phyloP scores from a whole-genome alignment of 306 rosid genomes.

The Prinsepia uniflora region DNA sequence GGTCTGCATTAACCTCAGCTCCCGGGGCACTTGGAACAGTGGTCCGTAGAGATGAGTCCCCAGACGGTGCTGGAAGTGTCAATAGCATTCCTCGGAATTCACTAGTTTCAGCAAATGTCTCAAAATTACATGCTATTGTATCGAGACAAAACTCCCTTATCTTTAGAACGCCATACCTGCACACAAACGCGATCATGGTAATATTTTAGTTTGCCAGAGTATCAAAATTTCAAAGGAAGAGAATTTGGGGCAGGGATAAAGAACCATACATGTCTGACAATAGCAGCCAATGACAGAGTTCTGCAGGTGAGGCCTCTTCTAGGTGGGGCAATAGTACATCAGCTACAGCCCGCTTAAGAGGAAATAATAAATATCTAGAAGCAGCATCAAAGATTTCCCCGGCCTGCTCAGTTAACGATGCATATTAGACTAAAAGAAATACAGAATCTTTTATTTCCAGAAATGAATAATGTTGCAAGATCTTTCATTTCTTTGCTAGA shows the following conservation, averaged over 20 bases:
- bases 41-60: slow-evolving; percentile 87
- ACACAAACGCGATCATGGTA: slow-evolving; percentile 18
- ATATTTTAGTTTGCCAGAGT: not conserved
- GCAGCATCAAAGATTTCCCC: slow-evolving; percentile 93
- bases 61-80: slow-evolving; percentile 92
- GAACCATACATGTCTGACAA: slow-evolving; percentile 72
- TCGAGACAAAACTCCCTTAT: slow-evolving; percentile 87
- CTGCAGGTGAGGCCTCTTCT: slow-evolving; percentile 76
- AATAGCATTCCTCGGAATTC: slow-evolving; percentile 80
- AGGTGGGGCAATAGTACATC: slow-evolving; percentile 80
- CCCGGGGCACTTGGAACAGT: slow-evolving; percentile 93
- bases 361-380: slow-evolving; percentile 82
- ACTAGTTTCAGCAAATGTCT: slow-evolving; percentile 68
- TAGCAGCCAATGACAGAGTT: slow-evolving; percentile 82
- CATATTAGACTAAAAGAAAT: slow-evolving; percentile 25
- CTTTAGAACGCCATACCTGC: slow-evolving; percentile 83
- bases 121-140: slow-evolving; percentile 76
- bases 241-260: not conserved
- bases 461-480: not conserved
- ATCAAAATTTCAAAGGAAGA: slow-evolving; percentile 20
- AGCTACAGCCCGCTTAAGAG: slow-evolving; percentile 91
- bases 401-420: slow-evolving; percentile 44
- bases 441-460: not conserved
- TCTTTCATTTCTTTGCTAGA: slow-evolving; percentile 13
- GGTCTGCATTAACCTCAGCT: slow-evolving; percentile 60